A percentile compares a stretch with the other conserved stretches of the same genome.
phyloP scores from a whole-genome alignment of 805 yeast genomes.

The Pichia kluyveri region DNA sequence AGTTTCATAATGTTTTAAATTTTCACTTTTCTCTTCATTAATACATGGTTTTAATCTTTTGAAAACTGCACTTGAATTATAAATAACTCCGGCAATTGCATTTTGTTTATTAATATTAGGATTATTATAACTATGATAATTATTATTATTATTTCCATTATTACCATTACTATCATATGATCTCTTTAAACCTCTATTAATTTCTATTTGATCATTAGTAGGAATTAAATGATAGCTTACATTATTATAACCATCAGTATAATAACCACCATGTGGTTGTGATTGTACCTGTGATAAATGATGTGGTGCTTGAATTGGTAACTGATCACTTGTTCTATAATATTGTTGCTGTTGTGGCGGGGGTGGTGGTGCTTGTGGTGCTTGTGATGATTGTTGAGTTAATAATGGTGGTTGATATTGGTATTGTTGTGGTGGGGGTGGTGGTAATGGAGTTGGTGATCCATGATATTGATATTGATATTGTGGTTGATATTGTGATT shows the following conservation, averaged over 20 bases:
- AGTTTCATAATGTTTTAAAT: neutral
- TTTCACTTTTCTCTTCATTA: constrained; percentile 2
- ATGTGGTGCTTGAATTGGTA: neutral
- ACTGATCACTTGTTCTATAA: no score
- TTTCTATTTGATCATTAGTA: neutral
- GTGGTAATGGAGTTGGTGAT: neutral
- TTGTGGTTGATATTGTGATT: neutral
- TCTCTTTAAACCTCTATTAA: neutral
- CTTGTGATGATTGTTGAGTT: no score
- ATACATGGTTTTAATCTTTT: constrained; percentile 16
- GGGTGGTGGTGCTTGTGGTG: neutral
- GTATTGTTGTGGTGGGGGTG: neutral
- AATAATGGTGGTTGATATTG: neutral
- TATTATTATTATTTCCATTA: neutral
- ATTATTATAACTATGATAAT: no score
- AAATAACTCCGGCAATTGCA: constrained; percentile 20
- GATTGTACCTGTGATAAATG: neutral
- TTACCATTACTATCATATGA: neutral
- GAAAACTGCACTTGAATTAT: constrained; percentile 19
- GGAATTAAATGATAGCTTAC: neutral
- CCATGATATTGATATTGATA: neutral
- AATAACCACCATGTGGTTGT: neutral
- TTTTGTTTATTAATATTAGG: constrained; percentile 4
- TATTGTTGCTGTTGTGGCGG: neutral
- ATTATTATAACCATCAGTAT: neutral